Evolutionary conservation across 371 early-diverging fungal species (phyloP), one percentile per base, ranked within the genome.

Genomic region (Apophysomyces trapeziformis): DNA sequence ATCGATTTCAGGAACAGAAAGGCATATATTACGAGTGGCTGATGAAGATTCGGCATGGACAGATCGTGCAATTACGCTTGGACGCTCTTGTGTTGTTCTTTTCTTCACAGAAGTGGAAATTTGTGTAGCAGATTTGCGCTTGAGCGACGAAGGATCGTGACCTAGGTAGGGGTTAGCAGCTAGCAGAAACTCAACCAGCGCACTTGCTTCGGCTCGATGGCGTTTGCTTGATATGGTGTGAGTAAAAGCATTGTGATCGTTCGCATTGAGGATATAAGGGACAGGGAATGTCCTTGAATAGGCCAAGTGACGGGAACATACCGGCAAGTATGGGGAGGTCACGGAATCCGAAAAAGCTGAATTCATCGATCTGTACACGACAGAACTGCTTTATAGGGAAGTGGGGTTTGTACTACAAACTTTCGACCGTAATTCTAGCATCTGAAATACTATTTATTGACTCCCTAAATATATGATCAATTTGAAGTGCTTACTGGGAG

Each of bases 301-400:
- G 66, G 8, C 72, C 78, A 8, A 74, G 44, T 4, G 74, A 68
- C 43, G 76, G 81, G 39, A 80, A 60, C 81, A 80, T 80, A 16
- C 32, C 32, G 32, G 32, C 32, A 26, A 26, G 32, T 26, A 26
- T 26, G 32, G 32, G 32, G 32, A 26, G 32, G 32, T 26, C 32
- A 26, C 32, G 32, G 32, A 26, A 26, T 26, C 32, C 32, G 32
- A 26, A 26, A 26, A 26, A 26, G 32, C 32, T 2, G 32, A 26
- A 26, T 26, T 26, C 32, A 26, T 26, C 32, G 3, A 26, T 26
- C 32, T 26, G 32, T 26, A 26, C 32, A 26, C 32, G 32, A 26
- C 32, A 26, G 32, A 26, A 26, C 32, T 26, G 32, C 32, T 26
- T 26, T 26, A 26, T 26, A 26, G 32, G 32, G 32, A 26, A 26